Evolutionary conservation across 2,329 filamentous ascomycete genomes (phyloP).

Genomic region (Cladosporium sp.): DNA sequence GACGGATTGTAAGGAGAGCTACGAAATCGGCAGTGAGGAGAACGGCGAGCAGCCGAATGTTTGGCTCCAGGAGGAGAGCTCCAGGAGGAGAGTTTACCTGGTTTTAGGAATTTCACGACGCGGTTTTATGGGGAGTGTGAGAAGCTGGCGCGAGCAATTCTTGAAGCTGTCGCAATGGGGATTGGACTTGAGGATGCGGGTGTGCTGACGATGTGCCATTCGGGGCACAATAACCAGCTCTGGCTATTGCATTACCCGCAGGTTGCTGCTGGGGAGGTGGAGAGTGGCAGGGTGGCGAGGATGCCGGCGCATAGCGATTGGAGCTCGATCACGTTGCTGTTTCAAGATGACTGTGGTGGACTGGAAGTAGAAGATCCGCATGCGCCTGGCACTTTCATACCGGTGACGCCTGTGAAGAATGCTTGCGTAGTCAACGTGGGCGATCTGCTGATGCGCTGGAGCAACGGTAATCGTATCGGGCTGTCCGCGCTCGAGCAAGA

Average conservation of each 20-base stretch:
- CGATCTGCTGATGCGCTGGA: conserved; percentile 39
- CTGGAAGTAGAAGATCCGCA: conserved; percentile 36
- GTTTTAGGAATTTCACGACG: conserved; percentile 35
- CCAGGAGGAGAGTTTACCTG: conserved; percentile 41
- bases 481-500: background rate
- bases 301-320: conserved; percentile 41
- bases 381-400: conserved; percentile 25
- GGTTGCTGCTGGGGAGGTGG: conserved; percentile 28
- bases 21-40: conserved; percentile 44
- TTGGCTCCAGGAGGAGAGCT: conserved; percentile 43
- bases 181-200: conserved; percentile 27
- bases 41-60: conserved; percentile 44
- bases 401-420: conserved; percentile 29
- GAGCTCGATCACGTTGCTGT: conserved; percentile 39
- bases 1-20: conserved; percentile 33
- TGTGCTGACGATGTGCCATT: conserved; percentile 19
- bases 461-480: conserved; percentile 19
- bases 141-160: conserved; percentile 25
- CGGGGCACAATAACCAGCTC: conserved; percentile 22
- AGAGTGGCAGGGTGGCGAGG: conserved; percentile 29
- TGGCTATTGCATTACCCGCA: conserved; percentile 38
- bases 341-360: conserved; percentile 40
- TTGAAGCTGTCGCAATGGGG: conserved; percentile 33
- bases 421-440: conserved; percentile 38
- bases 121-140: conserved; percentile 33